A percentile compares a stretch with the other conserved stretches of the same genome.
phyloP scores from a whole-genome alignment of 2,329 filamentous ascomycete species.

The Xylaria sp. region DNA sequence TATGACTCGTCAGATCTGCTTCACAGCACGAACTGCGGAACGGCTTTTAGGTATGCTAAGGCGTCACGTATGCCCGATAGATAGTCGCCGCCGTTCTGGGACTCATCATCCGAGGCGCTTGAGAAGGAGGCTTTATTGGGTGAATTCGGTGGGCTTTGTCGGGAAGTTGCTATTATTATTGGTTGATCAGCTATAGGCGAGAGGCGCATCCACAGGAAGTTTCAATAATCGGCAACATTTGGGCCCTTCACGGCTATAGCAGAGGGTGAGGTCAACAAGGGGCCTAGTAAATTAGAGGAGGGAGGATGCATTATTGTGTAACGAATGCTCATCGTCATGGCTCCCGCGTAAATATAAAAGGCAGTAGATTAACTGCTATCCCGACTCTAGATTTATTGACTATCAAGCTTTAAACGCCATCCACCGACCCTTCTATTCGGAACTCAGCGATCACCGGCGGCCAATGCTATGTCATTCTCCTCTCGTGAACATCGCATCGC shows the following conservation, averaged over 20 bases:
- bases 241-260: neutral
- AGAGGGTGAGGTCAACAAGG: too few species aligned
- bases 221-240: neutral
- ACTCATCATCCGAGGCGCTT: neutral
- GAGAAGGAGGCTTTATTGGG: neutral
- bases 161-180: neutral
- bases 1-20: neutral
- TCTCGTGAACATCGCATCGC: neutral
- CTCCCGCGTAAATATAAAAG: neutral
- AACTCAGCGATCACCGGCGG: neutral
- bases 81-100: too few species aligned
- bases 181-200: neutral
- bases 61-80: too few species aligned
- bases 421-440: neutral
- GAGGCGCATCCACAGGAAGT: neutral
- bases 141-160: neutral
- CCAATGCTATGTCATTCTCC: neutral
- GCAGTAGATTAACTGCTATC: neutral
- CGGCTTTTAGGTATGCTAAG: neutral
- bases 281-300: neutral
- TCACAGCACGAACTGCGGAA: neutral
- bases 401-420: neutral
- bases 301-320: neutral
- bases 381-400: neutral
- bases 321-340: neutral